Evolutionary conservation across 2,329 filamentous ascomycete genomes (phyloP), one percentile per base, ranked within the genome.

Genomic region (Pseudogymnoascus verrucosus): DNA sequence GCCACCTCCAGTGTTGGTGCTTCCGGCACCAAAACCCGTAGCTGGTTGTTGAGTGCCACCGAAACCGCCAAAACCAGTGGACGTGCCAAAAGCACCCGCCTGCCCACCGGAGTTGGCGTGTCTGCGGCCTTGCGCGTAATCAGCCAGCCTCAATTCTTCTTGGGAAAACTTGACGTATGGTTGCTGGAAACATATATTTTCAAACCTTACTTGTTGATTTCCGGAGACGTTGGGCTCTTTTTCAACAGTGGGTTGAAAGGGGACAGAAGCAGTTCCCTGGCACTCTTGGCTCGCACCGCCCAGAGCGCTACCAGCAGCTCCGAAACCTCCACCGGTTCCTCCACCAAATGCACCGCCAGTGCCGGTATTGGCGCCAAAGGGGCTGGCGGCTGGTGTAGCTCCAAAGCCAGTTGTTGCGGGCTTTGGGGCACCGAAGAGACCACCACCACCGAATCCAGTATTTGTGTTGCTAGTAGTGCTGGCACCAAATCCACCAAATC

Each of bases 81-180:
- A 82, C 64, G 87, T 81, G 16, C 92, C 93, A 75, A 97, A 97
- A 6, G 89, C 90, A 64, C 92, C 92, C 57, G 85, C 79, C 68
- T 92, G 89, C 31, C 91, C 91, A 66, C 89, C 91, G 44, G 84
- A 83, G 75, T 93, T 96, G 36, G 93, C 95, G 73, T 85, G 91
- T 62, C 89, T 88, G 65, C 93, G 87, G 61, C 93, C 93, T 75
- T 93, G 89, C 65, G 88, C 84, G 74, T 99, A 99, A 76, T 99
- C 95, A 54, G 86, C 91, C 66, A 96, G 76, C 71, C 90, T 83
- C 62, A 95, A 77, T 75, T 95, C 89, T 70, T 90, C 95, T n/a
- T 90, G 85, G 8, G 93, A 97, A 80, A 89, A 98, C 74, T 95
- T 96, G 75, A 87, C 88, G 78, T 93, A 96, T 1, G 89, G 84